Evolutionary conservation across 129 eudicot species (phyloP).

Genomic region (Flaveria ramosissima): DNA sequence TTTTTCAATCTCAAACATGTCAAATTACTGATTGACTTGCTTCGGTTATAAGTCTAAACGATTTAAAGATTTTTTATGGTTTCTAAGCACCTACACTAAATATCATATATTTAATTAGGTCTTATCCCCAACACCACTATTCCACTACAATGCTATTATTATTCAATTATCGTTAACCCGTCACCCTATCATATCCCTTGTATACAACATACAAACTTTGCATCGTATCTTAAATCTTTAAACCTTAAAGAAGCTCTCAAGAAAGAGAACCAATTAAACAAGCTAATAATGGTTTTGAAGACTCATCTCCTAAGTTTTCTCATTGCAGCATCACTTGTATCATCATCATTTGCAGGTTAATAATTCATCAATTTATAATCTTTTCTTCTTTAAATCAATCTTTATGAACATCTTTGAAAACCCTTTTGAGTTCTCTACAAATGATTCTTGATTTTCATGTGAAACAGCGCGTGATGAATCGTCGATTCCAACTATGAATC

Average conservation of each 20-base stretch:
- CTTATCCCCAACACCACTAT: conserved; percentile 45
- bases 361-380: background rate
- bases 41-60: background rate
- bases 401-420: conserved; percentile 18
- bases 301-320: conserved; percentile 54
- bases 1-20: background rate
- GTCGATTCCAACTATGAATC: conserved; percentile 30
- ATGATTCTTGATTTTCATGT: conserved; percentile 26
- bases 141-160: conserved; percentile 15
- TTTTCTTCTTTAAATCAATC: conserved; percentile 13
- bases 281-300: conserved; percentile 47
- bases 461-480: conserved; percentile 39
- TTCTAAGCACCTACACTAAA: background rate
- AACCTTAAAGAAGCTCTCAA: conserved; percentile 29
- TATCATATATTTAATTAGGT: background rate
- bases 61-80: background rate
- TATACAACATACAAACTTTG: conserved; percentile 41
- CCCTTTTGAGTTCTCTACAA: conserved; percentile 23
- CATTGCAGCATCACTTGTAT: conserved; percentile 55
- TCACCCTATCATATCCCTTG: conserved; percentile 15
- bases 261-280: conserved; percentile 28
- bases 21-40: background rate
- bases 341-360: conserved; percentile 76
- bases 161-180: conserved; percentile 16
- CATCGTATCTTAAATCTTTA: conserved; percentile 38